Conservation (phyloP, 1,284 basidiomycete genomes). For the Fomitopsis betulina region DNA sequence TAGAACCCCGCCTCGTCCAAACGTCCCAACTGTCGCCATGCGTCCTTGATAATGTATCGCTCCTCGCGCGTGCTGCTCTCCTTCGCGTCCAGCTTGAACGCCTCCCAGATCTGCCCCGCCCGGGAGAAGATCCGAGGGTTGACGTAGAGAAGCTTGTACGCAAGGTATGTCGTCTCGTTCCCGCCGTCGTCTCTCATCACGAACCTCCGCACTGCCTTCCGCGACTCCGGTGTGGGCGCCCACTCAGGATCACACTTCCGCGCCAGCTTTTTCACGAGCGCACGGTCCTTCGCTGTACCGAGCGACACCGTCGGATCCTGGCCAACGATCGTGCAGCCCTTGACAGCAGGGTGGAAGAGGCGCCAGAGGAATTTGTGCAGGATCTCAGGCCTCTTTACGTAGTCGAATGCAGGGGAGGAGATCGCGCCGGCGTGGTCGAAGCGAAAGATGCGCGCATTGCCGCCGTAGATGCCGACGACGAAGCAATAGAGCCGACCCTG, state of each 20-base stretch:
- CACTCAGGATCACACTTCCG: background rate
- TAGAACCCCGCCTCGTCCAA: background rate
- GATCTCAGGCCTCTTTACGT: background rate
- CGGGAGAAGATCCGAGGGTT: background rate
- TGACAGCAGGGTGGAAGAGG: background rate
- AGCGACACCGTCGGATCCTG: background rate
- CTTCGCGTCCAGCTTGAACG: background rate
- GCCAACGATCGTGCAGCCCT: background rate
- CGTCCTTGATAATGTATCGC: background rate
- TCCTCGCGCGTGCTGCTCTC: too few relatives aligned
- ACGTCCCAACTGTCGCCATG: background rate
- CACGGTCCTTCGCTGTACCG: background rate
- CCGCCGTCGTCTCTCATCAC: background rate
- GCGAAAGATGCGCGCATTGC: conserved; percentile 5
- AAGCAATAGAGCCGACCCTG: conserved; percentile 9
- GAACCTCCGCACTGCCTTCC: background rate
- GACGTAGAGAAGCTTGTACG: background rate
- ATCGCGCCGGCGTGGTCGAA: conserved; percentile 7
- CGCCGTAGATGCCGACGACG: conserved; percentile 11
- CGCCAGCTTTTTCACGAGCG: background rate
- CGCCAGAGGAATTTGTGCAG: background rate
- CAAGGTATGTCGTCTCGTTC: background rate
- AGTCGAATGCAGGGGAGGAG: background rate
- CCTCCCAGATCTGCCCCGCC: background rate
- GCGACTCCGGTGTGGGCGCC: background rate